These are phyloP conservation scores for Sanghuangporus baumii DNA, from an alignment of 1,284 basidiomycete species.

Conservation along the genomic window DNA sequence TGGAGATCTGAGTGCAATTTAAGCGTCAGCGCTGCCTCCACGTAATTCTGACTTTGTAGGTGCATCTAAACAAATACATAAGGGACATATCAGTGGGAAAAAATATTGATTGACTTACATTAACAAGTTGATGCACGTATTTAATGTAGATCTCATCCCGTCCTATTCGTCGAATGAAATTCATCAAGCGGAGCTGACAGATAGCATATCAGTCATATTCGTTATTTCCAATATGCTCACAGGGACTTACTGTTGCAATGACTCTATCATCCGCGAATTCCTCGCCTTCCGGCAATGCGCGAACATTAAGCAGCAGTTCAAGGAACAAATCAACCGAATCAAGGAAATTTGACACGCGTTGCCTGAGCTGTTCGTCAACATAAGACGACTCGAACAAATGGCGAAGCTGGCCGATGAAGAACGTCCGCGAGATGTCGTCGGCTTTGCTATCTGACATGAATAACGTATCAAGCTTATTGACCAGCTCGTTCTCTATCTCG, in stretches of 20 bases:
- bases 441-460: conserved; percentile 90
- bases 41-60: conserved; percentile 81
- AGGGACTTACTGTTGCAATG: conserved; percentile 67
- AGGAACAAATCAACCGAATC: conserved; percentile 92
- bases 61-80: conserved; percentile 54
- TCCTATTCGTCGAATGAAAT: conserved; percentile 83
- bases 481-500: conserved; percentile 90
- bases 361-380: conserved; percentile 74
- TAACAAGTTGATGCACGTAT: conserved; percentile 92
- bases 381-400: conserved; percentile 80
- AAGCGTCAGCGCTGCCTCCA: conserved; percentile 88
- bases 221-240: not conserved
- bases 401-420: conserved; percentile 91
- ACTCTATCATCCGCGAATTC: conserved; percentile 93
- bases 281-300: conserved; percentile 92
- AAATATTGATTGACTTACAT: conserved; percentile 44
- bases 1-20: conserved; percentile 93
- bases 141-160: conserved; percentile 89
- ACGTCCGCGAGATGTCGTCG: conserved; percentile 85
- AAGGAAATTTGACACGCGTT: conserved; percentile 78
- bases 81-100: not conserved
- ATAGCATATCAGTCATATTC: not conserved
- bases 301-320: conserved; percentile 85
- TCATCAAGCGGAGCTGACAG: conserved; percentile 78
- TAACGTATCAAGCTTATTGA: conserved; percentile 87